These are phyloP conservation scores for Lizonia empirigonia DNA, from an alignment of 2,329 filamentous ascomycete genomes.

Conservation along the genomic window DNA sequence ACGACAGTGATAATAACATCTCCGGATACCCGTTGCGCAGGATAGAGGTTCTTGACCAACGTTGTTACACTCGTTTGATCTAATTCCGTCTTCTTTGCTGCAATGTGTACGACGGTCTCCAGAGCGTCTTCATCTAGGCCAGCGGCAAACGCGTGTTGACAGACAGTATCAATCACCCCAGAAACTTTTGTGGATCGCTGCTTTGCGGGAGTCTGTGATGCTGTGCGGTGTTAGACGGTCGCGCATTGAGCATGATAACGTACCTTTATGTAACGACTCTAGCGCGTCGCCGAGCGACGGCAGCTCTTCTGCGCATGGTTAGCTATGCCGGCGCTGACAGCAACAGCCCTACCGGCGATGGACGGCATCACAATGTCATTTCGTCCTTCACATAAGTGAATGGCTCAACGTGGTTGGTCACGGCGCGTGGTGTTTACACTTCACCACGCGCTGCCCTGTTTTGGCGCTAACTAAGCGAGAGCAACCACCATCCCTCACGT, in stretches of 20 bases:
- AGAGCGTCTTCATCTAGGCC: slow-evolving; percentile 69
- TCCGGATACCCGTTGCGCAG: slow-evolving; percentile 66
- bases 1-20: slow-evolving; percentile 69
- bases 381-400: slow-evolving; percentile 17
- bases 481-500: slow-evolving; percentile 4
- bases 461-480: slow-evolving; percentile 32
- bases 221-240: slow-evolving; percentile 38
- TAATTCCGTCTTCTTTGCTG: slow-evolving; percentile 70
- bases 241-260: slow-evolving; percentile 25
- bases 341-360: slow-evolving; percentile 31
- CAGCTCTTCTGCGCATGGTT: slow-evolving; percentile 37
- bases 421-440: slow-evolving; percentile 38
- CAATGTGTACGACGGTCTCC: slow-evolving; percentile 66
- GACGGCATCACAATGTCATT: slow-evolving; percentile 40
- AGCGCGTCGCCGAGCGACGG: slow-evolving; percentile 44
- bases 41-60: slow-evolving; percentile 77
- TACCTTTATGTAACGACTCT: slow-evolving; percentile 45
- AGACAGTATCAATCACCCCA: slow-evolving; percentile 66
- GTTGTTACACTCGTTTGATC: slow-evolving; percentile 75
- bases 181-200: slow-evolving; percentile 68
- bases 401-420: slow-evolving; percentile 11
- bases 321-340: slow-evolving; percentile 22
- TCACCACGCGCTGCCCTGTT: slow-evolving; percentile 30
- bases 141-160: slow-evolving; percentile 67
- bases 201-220: slow-evolving; percentile 62